Evolutionary conservation across 202 grass and related monocot species (phyloP), one percentile per base, ranked within the genome.

Genomic region (Panicum hallii): DNA sequence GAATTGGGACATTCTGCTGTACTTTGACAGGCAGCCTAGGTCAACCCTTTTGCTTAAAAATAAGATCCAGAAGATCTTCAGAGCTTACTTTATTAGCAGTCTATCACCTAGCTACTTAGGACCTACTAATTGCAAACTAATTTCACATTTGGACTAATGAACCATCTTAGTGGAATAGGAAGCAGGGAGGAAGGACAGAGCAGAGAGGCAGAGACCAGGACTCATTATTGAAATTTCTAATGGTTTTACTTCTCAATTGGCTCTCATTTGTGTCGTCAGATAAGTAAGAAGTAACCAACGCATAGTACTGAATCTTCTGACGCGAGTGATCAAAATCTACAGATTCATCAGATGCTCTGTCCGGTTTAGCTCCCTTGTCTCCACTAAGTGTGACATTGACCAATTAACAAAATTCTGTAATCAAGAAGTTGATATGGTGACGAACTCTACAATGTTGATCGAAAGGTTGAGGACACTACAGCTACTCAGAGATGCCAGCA

Each of bases 11-110:
- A 87, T 86, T 83, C 84, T 79, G 77, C 76, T 65, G 52, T 15
- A 3, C 73, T 46, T 83, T 84, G 81, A 81, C 81, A 77, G 38
- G 70, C 56, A 63, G 65, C 70, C 64, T 41, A 60, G 48, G 81
- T 91, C 89, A 91, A 79, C 84, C 43, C 41, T 71, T 78, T 65
- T 62, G 32, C 81, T 81, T 81, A 32, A 84, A 80, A 81, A 63
- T 70, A 81, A 81, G 70, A 80, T 87, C 49, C n/a, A 50, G 2
- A 77, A 87, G 62, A 77, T 84, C 79, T 71, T 44, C 22, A 65
- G 26, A 77, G 23, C 30, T 54, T 88, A 87, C 8, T 76, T 72
- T 23, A 72, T 36, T 77, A 76, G 54, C 75, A 64, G 55, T 62
- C 63, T 42, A 55, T 45, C 13, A 20, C 46, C 64, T 64, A 77